Evolutionary conservation across 768 basidiomycete genomes (phyloP).

Genomic region (Infundibulicybe gibba): DNA sequence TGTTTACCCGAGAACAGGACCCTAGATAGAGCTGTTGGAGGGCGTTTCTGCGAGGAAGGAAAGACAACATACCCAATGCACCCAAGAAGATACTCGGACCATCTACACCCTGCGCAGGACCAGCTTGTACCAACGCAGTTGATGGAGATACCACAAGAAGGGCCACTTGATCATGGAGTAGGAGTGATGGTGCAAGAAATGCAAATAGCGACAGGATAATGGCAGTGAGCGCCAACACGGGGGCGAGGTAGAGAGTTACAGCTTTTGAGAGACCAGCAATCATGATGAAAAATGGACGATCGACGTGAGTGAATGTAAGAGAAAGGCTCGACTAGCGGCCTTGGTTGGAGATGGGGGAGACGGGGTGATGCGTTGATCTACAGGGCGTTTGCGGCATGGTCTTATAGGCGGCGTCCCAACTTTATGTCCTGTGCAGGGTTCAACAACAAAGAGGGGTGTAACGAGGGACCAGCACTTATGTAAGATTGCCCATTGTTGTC

Average conservation of each 20-base stretch:
- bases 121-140: slow-evolving; percentile 26
- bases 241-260: slow-evolving; percentile 63
- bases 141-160: slow-evolving; percentile 65
- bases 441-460: too few species aligned
- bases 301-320: slow-evolving; percentile 4
- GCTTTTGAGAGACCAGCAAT: slow-evolving; percentile 69
- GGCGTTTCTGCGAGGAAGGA: background rate
- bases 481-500: too few species aligned
- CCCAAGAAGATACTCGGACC: slow-evolving; percentile 71
- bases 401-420: too few species aligned
- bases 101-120: slow-evolving; percentile 37
- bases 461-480: too few species aligned
- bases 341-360: slow-evolving; percentile 9
- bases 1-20: slow-evolving; percentile 57
- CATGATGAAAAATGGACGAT: slow-evolving; percentile 38
- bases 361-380: slow-evolving; percentile 6
- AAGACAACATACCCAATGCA: slow-evolving; percentile 45
- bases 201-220: slow-evolving; percentile 63
- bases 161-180: slow-evolving; percentile 60
- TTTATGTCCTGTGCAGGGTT: too few species aligned
- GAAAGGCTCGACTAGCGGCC: slow-evolving; percentile 24
- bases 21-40: slow-evolving; percentile 34
- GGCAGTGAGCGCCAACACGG: slow-evolving; percentile 61
- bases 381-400: too few species aligned
- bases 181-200: slow-evolving; percentile 60